These are phyloP conservation scores for Penicillium cinerascens DNA, from an alignment of 495 filamentous ascomycete species.

Conservation along the genomic window DNA sequence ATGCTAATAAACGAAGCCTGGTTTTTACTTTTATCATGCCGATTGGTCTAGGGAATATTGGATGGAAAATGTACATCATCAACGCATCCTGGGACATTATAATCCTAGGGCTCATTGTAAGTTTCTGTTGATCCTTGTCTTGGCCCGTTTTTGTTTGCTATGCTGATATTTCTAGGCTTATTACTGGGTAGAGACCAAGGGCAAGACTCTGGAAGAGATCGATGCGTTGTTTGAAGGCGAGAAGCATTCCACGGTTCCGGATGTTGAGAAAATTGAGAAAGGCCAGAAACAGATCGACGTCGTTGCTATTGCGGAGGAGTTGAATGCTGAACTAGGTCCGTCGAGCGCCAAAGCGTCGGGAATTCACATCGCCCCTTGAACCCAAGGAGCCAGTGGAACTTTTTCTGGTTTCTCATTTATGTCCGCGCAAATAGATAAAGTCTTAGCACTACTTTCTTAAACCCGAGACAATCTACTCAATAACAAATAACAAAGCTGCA, in stretches of 20 bases:
- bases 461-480: neutral
- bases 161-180: slow-evolving; percentile 7
- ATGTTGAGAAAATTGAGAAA: slow-evolving; percentile 36
- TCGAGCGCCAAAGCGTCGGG: neutral
- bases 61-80: slow-evolving; percentile 28
- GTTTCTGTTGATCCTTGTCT: neutral
- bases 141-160: no score
- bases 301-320: slow-evolving; percentile 7
- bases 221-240: slow-evolving; percentile 37
- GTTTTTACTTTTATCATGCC: slow-evolving; percentile 51
- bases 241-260: slow-evolving; percentile 43
- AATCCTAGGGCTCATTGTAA: slow-evolving; percentile 19
- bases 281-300: slow-evolving; percentile 25
- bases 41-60: slow-evolving; percentile 35
- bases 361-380: neutral
- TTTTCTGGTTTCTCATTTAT: neutral
- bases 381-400: neutral
- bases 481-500: neutral
- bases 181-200: slow-evolving; percentile 50
- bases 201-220: slow-evolving; percentile 55
- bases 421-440: neutral
- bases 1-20: slow-evolving; percentile 17
- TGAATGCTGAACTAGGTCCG: slow-evolving; percentile 3
- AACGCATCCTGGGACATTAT: slow-evolving; percentile 25
- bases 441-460: neutral